A percentile compares a stretch with the other conserved stretches of the same genome.
These are phyloP conservation scores for Alloteropsis angusta DNA, from an alignment of 202 grass and related monocot species.

Conservation along the genomic window DNA sequence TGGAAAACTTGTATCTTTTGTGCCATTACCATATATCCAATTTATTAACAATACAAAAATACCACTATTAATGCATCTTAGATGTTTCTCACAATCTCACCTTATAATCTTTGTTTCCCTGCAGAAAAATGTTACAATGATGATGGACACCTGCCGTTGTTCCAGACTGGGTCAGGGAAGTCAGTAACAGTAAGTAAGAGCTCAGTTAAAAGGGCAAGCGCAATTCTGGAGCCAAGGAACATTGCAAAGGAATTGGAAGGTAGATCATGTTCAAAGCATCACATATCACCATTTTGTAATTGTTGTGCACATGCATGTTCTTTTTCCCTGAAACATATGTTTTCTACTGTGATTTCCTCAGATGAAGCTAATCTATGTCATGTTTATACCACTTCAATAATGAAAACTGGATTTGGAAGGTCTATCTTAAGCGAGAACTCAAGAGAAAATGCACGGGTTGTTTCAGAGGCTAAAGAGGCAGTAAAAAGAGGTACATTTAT, in stretches of 20 bases:
- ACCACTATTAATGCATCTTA: background rate
- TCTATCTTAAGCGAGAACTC: constrained; percentile 34
- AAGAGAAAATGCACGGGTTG: constrained; percentile 11
- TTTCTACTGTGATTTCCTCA: constrained; percentile 3
- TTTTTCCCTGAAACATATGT: constrained; percentile 6
- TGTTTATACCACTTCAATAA: constrained; percentile 10
- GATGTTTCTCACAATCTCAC: constrained; percentile 3
- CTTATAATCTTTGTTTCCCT: constrained; percentile 9
- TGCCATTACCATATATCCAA: background rate
- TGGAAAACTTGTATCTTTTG: constrained; percentile 21
- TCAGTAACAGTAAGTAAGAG: constrained; percentile 43
- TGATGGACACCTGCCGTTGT: constrained; percentile 37
- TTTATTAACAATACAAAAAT: background rate
- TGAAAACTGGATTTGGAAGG: constrained; percentile 29
- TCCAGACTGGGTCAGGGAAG: constrained; percentile 57
- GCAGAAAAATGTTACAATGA: constrained; percentile 14
- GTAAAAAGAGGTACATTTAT: constrained; percentile 23
- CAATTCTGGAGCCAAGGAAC: constrained; percentile 54
- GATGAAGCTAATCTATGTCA: constrained; percentile 33
- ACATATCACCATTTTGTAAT: constrained; percentile 1
- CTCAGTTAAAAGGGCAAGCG: constrained; percentile 58
- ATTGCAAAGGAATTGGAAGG: constrained; percentile 40
- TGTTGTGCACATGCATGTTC: background rate
- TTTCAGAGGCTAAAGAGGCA: constrained; percentile 25
- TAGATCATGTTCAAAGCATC: constrained; percentile 21